Percentiles rank a stretch among this genome's conserved stretches.
These are phyloP conservation scores for Hanseniaspora occidentalis DNA, from an alignment of 805 yeast species.

Conservation along the genomic window DNA sequence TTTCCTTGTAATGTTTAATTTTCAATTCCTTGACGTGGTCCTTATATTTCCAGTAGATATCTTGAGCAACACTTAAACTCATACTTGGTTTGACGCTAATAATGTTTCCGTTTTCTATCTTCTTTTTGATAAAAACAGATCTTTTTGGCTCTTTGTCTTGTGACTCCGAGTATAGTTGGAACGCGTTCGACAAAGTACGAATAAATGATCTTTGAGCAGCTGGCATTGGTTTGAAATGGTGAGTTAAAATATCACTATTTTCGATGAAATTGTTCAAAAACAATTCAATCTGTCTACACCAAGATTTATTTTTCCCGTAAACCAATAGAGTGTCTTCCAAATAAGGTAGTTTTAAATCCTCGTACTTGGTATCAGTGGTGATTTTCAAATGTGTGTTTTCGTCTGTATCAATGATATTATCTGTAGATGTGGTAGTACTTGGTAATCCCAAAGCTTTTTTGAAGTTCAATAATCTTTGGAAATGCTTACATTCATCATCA, in stretches of 20 bases:
- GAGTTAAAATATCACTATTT: slow-evolving; percentile 26
- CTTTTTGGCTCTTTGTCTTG: slow-evolving; percentile 76
- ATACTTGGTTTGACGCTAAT: slow-evolving; percentile 15
- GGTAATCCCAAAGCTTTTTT: slow-evolving; percentile 45
- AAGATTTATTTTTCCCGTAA: slow-evolving; percentile 42
- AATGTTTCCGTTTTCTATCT: slow-evolving; percentile 27
- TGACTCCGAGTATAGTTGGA: slow-evolving; percentile 49
- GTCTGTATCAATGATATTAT: slow-evolving; percentile 8
- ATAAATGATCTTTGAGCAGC: slow-evolving; percentile 56
- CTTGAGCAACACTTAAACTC: slow-evolving; percentile 20
- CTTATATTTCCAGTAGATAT: slow-evolving; percentile 33
- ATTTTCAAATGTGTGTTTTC: slow-evolving; percentile 5
- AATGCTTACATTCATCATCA: slow-evolving; percentile 55
- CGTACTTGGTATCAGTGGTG: slow-evolving; percentile 17
- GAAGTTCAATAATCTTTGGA: slow-evolving; percentile 46
- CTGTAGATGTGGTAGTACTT: neutral
- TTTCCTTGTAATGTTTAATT: slow-evolving; percentile 18
- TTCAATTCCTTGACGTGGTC: slow-evolving; percentile 24
- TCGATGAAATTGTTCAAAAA: slow-evolving; percentile 37
- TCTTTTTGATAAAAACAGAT: slow-evolving; percentile 47
- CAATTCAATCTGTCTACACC: slow-evolving; percentile 58
- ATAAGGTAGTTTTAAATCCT: slow-evolving; percentile 27
- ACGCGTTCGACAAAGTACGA: slow-evolving; percentile 52
- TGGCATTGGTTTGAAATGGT: slow-evolving; percentile 66
- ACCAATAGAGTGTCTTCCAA: slow-evolving; percentile 33